phyloP scores from a whole-genome alignment of 345 rosid species.

The thale cress (Arabidopsis thaliana) region TAIR10.1 NC_003076.8:25503001-25503500 shows the following conservation, averaged over 20 bases:
- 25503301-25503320: conserved; percentile 35
- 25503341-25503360: conserved; percentile 49
- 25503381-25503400: conserved; percentile 57
- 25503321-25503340: conserved; percentile 41
- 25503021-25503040: too few species aligned
- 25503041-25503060: too few species aligned
- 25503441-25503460: conserved; percentile 55
- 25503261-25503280: conserved; percentile 4
- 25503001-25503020: too few species aligned
- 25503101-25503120: neutral
- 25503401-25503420: conserved; percentile 56
- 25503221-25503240: conserved; percentile 32
- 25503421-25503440: conserved; percentile 65
- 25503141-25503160: conserved; percentile 8
- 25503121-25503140: neutral
- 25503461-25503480: conserved; percentile 39
- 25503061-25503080: too few species aligned
- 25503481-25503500: conserved; percentile 35
- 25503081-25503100: neutral
- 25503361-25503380: conserved; percentile 31
- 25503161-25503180: neutral
- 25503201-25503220: conserved; percentile 34
- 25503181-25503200: conserved; percentile 12
- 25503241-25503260: conserved; percentile 6
- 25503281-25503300: conserved; percentile 39